Conservation (phyloP, 352 stramenopile genomes). For the Saprolegnia diclina region DNA sequence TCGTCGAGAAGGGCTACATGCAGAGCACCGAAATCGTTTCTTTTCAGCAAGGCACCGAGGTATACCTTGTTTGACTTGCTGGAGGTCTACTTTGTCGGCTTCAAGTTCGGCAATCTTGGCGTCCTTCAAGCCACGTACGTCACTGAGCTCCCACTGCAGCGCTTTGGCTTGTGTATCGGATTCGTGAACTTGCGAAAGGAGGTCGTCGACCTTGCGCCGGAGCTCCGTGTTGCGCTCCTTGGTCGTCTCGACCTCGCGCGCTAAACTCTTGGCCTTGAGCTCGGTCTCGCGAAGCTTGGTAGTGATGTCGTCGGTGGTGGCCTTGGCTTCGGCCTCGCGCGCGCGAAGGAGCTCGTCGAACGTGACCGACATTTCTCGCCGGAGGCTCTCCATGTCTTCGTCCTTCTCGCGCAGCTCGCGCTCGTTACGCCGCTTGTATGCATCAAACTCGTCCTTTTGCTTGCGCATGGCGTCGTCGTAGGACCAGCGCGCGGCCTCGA, state of each 20-base stretch:
- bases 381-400: conserved; percentile 67
- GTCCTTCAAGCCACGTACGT: conserved; percentile 51
- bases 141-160: conserved; percentile 62
- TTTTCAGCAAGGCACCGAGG: background rate
- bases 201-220: conserved; percentile 60
- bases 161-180: conserved; percentile 62
- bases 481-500: conserved; percentile 64
- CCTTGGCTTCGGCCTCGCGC: conserved; percentile 56
- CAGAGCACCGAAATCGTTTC: no score
- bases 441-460: conserved; percentile 57
- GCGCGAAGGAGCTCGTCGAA: conserved; percentile 75
- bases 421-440: conserved; percentile 43
- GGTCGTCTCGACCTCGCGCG: conserved; percentile 40
- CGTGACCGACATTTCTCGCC: conserved; percentile 59
- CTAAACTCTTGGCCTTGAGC: conserved; percentile 45
- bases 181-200: conserved; percentile 50
- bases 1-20: conserved; percentile 63
- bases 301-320: conserved; percentile 39
- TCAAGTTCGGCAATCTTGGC: conserved; percentile 63
- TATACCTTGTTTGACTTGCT: conserved; percentile 56
- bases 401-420: conserved; percentile 62
- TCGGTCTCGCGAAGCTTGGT: conserved; percentile 49
- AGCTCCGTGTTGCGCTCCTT: conserved; percentile 45
- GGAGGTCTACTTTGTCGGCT: conserved; percentile 42
- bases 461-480: conserved; percentile 69